phyloP scores from a whole-genome alignment of 768 basidiomycete genomes.

The Rhodotorula diobovata region DNA sequence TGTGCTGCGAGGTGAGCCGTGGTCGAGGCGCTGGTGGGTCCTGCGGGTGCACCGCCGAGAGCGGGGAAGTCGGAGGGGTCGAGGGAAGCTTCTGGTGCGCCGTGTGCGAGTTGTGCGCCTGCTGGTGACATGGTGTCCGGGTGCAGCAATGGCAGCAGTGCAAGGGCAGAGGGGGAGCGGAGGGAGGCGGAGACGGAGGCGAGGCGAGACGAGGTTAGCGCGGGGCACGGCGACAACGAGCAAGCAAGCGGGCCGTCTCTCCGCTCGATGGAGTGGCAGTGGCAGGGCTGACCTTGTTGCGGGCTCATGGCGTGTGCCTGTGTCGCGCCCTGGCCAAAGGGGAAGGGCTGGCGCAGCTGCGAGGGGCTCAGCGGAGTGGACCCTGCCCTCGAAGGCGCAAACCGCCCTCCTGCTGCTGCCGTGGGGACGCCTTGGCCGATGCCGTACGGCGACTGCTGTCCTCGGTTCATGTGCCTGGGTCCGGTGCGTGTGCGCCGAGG shows the following conservation, averaged over 20 bases:
- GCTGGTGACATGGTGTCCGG: background rate
- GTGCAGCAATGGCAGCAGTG: background rate
- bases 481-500: background rate
- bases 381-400: background rate
- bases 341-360: background rate
- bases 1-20: background rate
- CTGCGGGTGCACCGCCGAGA: slow-evolving; percentile 56
- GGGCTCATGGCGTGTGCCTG: slow-evolving; percentile 3
- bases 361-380: background rate
- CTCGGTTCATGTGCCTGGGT: background rate
- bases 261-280: background rate
- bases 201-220: no score
- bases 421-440: slow-evolving; percentile 18
- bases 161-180: background rate
- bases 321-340: background rate
- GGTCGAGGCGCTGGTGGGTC: slow-evolving; percentile 37
- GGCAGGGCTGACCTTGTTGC: background rate
- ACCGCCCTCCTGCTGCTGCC: background rate
- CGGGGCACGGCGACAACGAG: background rate
- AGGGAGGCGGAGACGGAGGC: background rate
- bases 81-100: background rate
- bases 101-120: slow-evolving; percentile 2
- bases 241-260: background rate
- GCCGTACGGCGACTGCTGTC: slow-evolving; percentile 1
- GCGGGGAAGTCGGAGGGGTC: slow-evolving; percentile 67